Evolutionary conservation across 2,329 filamentous ascomycete species (phyloP).

Genomic region (Thermoascus crustaceus): DNA sequence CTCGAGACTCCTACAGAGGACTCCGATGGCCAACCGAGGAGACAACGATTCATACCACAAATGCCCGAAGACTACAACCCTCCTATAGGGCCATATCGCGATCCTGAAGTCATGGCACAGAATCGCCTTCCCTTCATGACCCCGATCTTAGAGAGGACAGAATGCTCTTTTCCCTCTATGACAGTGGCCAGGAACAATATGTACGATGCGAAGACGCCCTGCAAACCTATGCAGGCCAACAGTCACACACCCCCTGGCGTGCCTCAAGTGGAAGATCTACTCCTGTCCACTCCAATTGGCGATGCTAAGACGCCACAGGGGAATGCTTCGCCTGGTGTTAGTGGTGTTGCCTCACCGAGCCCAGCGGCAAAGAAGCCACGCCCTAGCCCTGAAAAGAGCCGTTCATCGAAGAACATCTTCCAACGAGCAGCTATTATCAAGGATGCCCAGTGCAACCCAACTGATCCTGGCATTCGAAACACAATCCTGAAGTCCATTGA

Average conservation of each 20-base stretch:
- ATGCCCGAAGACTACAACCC: conserved; percentile 84
- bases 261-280: conserved; percentile 37
- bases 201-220: conserved; percentile 68
- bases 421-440: conserved; percentile 61
- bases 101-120: conserved; percentile 71
- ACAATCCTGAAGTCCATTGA: conserved; percentile 67
- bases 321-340: conserved; percentile 30
- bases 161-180: conserved; percentile 66
- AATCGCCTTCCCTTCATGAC: conserved; percentile 97
- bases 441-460: conserved; percentile 80
- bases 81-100: conserved; percentile 69
- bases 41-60: conserved; percentile 45
- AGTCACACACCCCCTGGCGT: conserved; percentile 20
- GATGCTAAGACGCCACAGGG: conserved; percentile 51
- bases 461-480: conserved; percentile 65
- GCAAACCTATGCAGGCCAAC: conserved; percentile 40
- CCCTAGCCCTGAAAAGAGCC: conserved; percentile 14
- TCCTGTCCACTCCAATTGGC: conserved; percentile 64
- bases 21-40: conserved; percentile 22
- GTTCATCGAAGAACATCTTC: conserved; percentile 11
- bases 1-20: conserved; percentile 21
- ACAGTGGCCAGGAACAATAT: conserved; percentile 49
- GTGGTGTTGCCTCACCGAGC: conserved; percentile 29
- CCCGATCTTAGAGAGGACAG: conserved; percentile 91
- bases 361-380: conserved; percentile 30